Base-by-base conservation (phyloP, 169 alveolate species). In the Miamiensis avidus region DNA sequence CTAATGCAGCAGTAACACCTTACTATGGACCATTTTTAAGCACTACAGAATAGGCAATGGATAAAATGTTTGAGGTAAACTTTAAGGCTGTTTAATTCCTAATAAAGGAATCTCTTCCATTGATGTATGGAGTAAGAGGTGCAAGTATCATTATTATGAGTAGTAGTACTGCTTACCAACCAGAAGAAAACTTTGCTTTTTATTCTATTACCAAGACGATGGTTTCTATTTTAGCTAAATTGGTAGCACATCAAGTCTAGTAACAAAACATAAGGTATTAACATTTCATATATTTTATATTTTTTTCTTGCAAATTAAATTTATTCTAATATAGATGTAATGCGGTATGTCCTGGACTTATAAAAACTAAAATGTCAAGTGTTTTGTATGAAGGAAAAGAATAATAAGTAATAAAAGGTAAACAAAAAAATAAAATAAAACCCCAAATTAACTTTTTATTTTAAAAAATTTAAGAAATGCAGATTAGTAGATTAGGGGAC, bases 141-240 rank as follows among this genome's bases (percentile, higher is more conserved):
- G 86, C 95, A 25, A 93, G 92, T 76, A 89, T 96, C 33, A 72
- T 96, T n/a, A 83, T 95, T 82, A 88, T 95, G 11, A 86, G 96
- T 27, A 87, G 95, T 15, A 81, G 92, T 34, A 91, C 89, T 31
- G 97, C 96, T 6, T 82, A 84, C 33, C 82, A 85, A n/a, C 87
- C 92, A 74, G 81, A 82, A 31, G 73, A 84, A 28, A 81, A 84
- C 1, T 64, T 95, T 73, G 97, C 97, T 77, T 91, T 94, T 72
- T 97, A 97, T 81, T 87, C 91, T 0, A 93, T 95, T 34, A 91
- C 98, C 27, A 97, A 95, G 87, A 95, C 97, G 31, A 96, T 98
- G 29, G 83, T 97, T 0, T 81, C 92, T n/a, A 84, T 88, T 77
- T 82, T 93, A 49, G 93, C 96, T 15, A 92, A 88, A 85, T 81